These are phyloP conservation scores for Anthracocystis panici-leucophaei DNA, from an alignment of 1,284 basidiomycete genomes.

Conservation along the genomic window DNA sequence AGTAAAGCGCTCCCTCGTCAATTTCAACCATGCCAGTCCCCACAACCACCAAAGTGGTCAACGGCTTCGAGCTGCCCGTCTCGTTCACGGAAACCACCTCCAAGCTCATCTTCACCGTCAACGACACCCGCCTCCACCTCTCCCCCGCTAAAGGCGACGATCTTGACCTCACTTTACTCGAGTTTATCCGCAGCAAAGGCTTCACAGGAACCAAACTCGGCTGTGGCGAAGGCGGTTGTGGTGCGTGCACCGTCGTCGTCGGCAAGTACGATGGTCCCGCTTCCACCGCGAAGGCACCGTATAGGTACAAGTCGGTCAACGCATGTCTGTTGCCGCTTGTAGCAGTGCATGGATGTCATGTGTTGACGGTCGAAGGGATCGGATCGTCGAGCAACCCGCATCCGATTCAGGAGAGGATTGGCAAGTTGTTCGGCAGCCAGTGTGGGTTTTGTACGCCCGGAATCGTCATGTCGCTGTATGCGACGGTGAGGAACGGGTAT, in stretches of 20 bases:
- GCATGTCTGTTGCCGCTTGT: slow-evolving; percentile 70
- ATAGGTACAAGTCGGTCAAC: slow-evolving; percentile 69
- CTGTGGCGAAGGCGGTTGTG: slow-evolving; percentile 70
- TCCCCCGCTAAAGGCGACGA: slow-evolving; percentile 43
- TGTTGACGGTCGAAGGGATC: slow-evolving; percentile 70
- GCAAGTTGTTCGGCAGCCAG: slow-evolving; percentile 67
- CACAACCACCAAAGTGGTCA: slow-evolving; percentile 17
- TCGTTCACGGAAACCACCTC: slow-evolving; percentile 26
- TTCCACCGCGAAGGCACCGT: slow-evolving; percentile 34
- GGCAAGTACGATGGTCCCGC: slow-evolving; percentile 37
- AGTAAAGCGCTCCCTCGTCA: too few relatives aligned
- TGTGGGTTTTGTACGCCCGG: slow-evolving; percentile 69
- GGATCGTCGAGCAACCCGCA: slow-evolving; percentile 68
- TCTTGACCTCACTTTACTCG: slow-evolving; percentile 64
- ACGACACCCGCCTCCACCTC: slow-evolving; percentile 50
- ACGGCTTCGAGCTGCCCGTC: slow-evolving; percentile 45
- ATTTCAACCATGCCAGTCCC: slow-evolving; percentile 27
- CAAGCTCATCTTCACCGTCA: slow-evolving; percentile 53
- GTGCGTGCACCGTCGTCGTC: slow-evolving; percentile 69
- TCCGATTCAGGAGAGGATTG: slow-evolving; percentile 69
- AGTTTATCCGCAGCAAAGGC: slow-evolving; percentile 68
- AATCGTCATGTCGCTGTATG: slow-evolving; percentile 70
- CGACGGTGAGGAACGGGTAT: slow-evolving; percentile 66
- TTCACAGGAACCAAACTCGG: slow-evolving; percentile 70
- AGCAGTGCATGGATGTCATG: slow-evolving; percentile 69